These are phyloP conservation scores for Sequoiadendron giganteum DNA, from an alignment of 75 land plant genomes.

Conservation along the genomic window DNA sequence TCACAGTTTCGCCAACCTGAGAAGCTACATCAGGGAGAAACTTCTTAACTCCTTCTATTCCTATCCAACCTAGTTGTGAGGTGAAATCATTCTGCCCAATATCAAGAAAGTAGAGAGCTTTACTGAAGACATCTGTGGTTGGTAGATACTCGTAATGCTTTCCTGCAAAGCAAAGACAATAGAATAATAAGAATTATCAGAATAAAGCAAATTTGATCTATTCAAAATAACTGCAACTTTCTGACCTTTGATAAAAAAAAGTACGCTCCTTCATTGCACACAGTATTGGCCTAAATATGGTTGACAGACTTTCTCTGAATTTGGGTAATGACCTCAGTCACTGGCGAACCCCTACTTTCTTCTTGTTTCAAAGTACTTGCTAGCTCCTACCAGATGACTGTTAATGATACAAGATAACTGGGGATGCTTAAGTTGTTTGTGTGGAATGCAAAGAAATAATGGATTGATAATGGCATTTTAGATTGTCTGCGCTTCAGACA, in stretches of 20 bases:
- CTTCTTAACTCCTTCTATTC: constrained; percentile 53
- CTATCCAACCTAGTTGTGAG: constrained; percentile 38
- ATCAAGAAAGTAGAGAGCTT: constrained; percentile 65
- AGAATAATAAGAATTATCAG: background rate
- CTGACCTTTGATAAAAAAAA: background rate
- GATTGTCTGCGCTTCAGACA: too few species aligned
- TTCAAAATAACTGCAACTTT: background rate
- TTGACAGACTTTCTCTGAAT: background rate
- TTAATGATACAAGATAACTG: too few species aligned
- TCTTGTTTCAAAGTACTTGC: background rate
- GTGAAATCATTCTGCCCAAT: constrained; percentile 88
- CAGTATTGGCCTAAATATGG: background rate
- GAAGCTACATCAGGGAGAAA: constrained; percentile 58
- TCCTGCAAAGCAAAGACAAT: background rate
- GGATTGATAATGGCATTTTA: too few species aligned
- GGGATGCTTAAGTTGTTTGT: too few species aligned
- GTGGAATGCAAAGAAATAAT: too few species aligned
- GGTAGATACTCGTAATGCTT: constrained; percentile 33
- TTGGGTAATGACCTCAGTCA: background rate
- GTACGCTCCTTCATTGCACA: background rate
- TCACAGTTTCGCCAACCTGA: constrained; percentile 48
- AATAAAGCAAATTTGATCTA: background rate
- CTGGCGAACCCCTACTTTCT: background rate
- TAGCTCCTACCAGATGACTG: too few species aligned
- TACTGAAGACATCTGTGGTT: constrained; percentile 35